Evolutionary conservation across 768 basidiomycete species (phyloP).

Genomic region (Termitomyces sp.): DNA sequence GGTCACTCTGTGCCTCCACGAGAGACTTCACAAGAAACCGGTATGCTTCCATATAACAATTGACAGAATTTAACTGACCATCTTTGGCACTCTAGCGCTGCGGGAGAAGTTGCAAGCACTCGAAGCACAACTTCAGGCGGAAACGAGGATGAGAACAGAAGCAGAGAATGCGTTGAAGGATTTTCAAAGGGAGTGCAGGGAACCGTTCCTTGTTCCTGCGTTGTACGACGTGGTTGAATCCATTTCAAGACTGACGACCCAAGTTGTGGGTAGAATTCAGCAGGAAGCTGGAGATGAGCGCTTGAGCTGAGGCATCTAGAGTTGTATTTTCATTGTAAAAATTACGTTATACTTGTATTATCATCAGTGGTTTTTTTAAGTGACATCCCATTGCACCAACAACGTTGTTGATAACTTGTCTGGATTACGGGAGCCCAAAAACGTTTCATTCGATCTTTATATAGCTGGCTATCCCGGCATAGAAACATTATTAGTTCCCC

Average conservation of each 20-base stretch:
- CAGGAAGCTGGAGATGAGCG: background rate
- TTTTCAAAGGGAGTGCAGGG: slow-evolving; percentile 41
- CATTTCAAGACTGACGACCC: slow-evolving; percentile 41
- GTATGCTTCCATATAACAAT: background rate
- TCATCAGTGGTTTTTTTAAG: background rate
- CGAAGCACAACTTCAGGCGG: slow-evolving; percentile 29
- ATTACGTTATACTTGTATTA: background rate
- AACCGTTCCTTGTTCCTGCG: slow-evolving; percentile 55
- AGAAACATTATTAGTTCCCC: background rate
- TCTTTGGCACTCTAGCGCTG: slow-evolving; percentile 13
- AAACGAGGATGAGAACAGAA: slow-evolving; percentile 31
- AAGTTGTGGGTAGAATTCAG: slow-evolving; percentile 14
- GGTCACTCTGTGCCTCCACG: slow-evolving; percentile 5
- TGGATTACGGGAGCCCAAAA: too few species aligned
- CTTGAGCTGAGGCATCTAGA: background rate
- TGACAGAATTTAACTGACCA: too few species aligned
- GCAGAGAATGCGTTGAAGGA: slow-evolving; percentile 42
- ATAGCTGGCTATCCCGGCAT: background rate
- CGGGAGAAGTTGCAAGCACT: slow-evolving; percentile 23
- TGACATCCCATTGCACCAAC: background rate
- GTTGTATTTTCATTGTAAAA: too few species aligned
- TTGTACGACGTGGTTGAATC: slow-evolving; percentile 48
- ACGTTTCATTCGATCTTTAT: too few species aligned
- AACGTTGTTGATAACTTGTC: background rate
- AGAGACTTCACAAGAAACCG: slow-evolving; percentile 5